phyloP scores from a whole-genome alignment of 805 yeast genomes.

The Lachancea fermentati region DNA sequence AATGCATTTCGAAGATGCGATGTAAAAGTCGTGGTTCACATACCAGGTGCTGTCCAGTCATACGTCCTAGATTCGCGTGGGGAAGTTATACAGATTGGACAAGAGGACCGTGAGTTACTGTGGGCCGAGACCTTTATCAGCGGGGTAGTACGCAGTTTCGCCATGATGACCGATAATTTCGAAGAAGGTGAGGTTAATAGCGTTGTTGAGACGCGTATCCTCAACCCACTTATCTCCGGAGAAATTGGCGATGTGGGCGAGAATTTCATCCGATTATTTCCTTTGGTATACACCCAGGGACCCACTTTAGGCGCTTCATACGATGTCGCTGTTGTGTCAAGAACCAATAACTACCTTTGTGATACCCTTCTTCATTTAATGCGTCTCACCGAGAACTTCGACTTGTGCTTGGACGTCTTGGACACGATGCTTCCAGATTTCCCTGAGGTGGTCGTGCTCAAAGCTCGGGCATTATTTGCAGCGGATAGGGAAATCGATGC shows the following conservation, averaged over 20 bases:
- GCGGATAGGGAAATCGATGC: constrained; percentile 36
- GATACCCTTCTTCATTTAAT: constrained; percentile 31
- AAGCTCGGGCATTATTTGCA: constrained; percentile 29
- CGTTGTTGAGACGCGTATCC: constrained; percentile 77
- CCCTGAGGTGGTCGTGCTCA: constrained; percentile 28
- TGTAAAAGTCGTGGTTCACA: constrained; percentile 63
- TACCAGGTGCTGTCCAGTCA: constrained; percentile 69
- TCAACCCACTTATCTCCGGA: constrained; percentile 59
- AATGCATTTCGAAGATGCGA: constrained; percentile 59
- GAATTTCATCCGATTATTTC: constrained; percentile 28
- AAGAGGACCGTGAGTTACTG: constrained; percentile 43
- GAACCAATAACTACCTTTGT: constrained; percentile 31
- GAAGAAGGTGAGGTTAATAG: constrained; percentile 69
- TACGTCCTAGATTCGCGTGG: constrained; percentile 30
- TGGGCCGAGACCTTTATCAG: constrained; percentile 54
- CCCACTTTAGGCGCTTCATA: constrained; percentile 31
- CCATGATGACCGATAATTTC: constrained; percentile 31
- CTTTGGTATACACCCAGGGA: constrained; percentile 30
- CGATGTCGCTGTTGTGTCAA: constrained; percentile 25
- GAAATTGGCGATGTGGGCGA: constrained; percentile 29
- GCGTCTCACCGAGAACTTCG: constrained; percentile 25
- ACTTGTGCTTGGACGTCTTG: constrained; percentile 23
- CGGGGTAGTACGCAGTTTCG: constrained; percentile 67
- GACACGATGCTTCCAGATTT: constrained; percentile 17
- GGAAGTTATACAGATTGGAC: constrained; percentile 34